These are phyloP conservation scores for Penicillium dipodomyicola DNA, from an alignment of 495 filamentous ascomycete species.

Conservation along the genomic window DNA sequence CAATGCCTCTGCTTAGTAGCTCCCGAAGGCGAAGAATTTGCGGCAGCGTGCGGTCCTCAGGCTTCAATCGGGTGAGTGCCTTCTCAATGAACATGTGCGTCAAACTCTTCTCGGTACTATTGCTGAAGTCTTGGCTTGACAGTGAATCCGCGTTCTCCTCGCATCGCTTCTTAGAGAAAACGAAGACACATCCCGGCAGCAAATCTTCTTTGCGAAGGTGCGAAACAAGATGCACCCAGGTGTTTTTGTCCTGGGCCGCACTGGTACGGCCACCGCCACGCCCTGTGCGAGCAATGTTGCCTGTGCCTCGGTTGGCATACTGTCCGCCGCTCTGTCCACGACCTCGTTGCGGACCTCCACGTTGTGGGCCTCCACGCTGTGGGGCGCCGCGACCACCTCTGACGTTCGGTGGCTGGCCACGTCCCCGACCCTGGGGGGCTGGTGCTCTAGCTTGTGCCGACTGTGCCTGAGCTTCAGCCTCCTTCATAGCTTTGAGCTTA, in stretches of 20 bases:
- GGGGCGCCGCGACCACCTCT: constrained; percentile 20
- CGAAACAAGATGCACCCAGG: constrained; percentile 96
- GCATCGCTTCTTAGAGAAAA: constrained; percentile 96
- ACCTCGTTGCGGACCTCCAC: constrained; percentile 53
- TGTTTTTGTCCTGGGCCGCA: constrained; percentile 86
- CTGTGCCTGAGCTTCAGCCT: constrained; percentile 41
- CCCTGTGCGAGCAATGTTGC: constrained; percentile 85
- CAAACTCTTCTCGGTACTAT: constrained; percentile 86
- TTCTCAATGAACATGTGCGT: constrained; percentile 98
- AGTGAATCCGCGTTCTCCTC: constrained; percentile 96
- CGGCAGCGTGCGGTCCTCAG: constrained; percentile 81
- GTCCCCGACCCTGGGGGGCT: constrained; percentile 45
- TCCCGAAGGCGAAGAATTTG: constrained; percentile 88
- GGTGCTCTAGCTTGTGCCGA: constrained; percentile 44
- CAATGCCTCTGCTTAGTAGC: constrained; percentile 81
- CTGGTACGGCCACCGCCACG: constrained; percentile 80
- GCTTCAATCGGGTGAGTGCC: constrained; percentile 87
- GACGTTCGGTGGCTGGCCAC: constrained; percentile 40
- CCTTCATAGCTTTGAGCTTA: constrained; percentile 61
- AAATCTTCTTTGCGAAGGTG: constrained; percentile 83
- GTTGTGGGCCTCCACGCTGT: constrained; percentile 38
- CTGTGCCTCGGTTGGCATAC: constrained; percentile 58
- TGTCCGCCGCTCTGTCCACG: constrained; percentile 55
- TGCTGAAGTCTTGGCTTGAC: constrained; percentile 91
- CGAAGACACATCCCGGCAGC: constrained; percentile 91